Conservation (phyloP, 768 basidiomycete species). For the Panus rudis region DNA sequence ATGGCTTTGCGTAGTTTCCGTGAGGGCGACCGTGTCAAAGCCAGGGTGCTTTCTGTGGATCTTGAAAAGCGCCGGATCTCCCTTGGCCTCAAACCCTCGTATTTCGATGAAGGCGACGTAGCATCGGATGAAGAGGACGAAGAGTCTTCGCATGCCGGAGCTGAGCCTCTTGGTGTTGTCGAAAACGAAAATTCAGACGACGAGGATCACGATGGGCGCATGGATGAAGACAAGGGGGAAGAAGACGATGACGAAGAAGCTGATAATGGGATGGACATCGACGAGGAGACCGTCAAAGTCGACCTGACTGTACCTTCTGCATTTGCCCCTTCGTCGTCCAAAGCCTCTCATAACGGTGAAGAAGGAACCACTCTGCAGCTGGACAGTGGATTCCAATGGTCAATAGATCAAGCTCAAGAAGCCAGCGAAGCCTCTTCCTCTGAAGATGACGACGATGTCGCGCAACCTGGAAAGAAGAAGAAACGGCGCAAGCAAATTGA, state of each 20-base stretch:
- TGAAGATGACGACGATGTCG: conserved; percentile 42
- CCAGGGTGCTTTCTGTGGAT: conserved; percentile 66
- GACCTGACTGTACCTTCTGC: conserved; percentile 12
- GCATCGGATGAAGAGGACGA: conserved; percentile 27
- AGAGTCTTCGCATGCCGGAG: conserved; percentile 21
- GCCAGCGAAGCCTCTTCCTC: conserved; percentile 36
- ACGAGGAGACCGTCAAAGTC: conserved; percentile 29
- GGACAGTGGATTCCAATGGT: conserved; percentile 69
- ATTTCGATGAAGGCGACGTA: conserved; percentile 67
- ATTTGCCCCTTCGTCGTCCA: not conserved
- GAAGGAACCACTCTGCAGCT: conserved; percentile 36
- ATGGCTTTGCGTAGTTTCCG: conserved; percentile 77
- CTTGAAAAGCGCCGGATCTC: conserved; percentile 76
- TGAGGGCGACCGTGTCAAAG: conserved; percentile 82
- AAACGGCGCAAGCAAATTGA: conserved; percentile 67
- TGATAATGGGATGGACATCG: conserved; percentile 11
- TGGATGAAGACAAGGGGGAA: conserved; percentile 15
- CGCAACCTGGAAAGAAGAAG: conserved; percentile 50
- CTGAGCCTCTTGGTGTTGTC: conserved; percentile 26
- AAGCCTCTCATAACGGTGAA: not conserved
- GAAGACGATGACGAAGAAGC: conserved; percentile 15
- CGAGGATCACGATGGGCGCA: conserved; percentile 12
- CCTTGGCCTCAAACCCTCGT: conserved; percentile 79
- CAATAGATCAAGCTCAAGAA: conserved; percentile 33
- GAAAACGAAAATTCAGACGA: conserved; percentile 16